A percentile compares a stretch with the other conserved stretches of the same genome.
Evolutionary conservation across 2,329 filamentous ascomycete species (phyloP).

Genomic region (Botryotinia calthae): DNA sequence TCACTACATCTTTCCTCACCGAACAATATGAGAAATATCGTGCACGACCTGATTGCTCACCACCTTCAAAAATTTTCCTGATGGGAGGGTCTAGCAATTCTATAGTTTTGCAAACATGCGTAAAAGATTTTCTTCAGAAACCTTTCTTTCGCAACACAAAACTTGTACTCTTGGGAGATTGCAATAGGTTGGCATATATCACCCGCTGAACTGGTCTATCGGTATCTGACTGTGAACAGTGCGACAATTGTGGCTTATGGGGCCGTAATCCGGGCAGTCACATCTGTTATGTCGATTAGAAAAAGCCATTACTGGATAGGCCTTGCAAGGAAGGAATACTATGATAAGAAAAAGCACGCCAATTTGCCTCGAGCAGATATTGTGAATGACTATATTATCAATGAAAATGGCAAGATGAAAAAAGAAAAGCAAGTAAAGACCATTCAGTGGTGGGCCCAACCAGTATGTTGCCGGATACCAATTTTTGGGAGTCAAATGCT

Average conservation of each 20-base stretch:
- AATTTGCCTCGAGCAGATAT: not conserved
- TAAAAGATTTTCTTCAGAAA: not conserved
- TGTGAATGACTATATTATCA: not conserved
- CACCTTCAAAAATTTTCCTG: constrained; percentile 1
- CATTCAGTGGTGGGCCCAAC: not conserved
- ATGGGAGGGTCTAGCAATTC: not conserved
- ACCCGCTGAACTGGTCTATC: not conserved
- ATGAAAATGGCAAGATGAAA: not conserved
- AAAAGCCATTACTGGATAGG: constrained; percentile 6
- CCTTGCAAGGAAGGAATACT: constrained; percentile 1
- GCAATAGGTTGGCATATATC: not conserved
- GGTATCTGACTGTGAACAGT: not conserved
- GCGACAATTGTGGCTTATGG: not conserved
- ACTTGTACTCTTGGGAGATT: not conserved
- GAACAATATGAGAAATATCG: not conserved
- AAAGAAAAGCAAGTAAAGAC: constrained; percentile 5
- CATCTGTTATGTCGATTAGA: not conserved
- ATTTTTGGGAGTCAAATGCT: constrained; percentile 1
- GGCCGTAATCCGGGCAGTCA: not conserved
- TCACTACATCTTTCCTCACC: not conserved
- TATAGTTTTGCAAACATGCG: not conserved
- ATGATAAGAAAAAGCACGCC: constrained; percentile 1
- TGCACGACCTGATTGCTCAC: not conserved
- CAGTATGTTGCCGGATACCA: constrained; percentile 1
- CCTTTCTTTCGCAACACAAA: not conserved